phyloP scores from a whole-genome alignment of 1,139 yeast genomes.

The Wickerhamomyces sp. region DNA sequence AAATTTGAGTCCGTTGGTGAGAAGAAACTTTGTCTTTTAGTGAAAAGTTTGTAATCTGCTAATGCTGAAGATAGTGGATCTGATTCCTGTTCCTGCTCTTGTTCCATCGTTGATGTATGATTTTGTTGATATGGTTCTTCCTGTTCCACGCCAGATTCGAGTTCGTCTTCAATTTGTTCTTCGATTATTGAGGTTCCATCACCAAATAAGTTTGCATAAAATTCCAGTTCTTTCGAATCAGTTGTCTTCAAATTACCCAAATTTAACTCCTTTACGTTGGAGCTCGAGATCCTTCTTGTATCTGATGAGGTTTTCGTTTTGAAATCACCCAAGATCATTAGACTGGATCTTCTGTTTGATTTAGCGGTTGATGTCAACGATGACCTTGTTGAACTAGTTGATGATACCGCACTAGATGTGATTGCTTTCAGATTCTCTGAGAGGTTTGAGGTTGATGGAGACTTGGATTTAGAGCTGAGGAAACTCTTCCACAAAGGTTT shows the following conservation, averaged over 20 bases:
- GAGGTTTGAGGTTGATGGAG: neutral
- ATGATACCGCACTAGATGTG: too few relatives aligned
- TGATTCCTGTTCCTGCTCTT: neutral
- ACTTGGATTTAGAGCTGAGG: neutral
- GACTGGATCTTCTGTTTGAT: neutral
- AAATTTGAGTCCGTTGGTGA: conserved; percentile 1
- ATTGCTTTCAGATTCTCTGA: neutral
- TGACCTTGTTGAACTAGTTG: neutral
- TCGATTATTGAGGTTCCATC: neutral
- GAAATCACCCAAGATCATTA: neutral
- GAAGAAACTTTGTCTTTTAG: conserved; percentile 2
- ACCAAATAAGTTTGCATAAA: conserved; percentile 11
- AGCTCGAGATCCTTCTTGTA: conserved; percentile 9
- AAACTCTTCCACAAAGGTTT: too few relatives aligned
- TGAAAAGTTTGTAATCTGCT: conserved; percentile 20
- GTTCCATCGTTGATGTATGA: neutral
- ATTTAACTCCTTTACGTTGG: conserved; percentile 6
- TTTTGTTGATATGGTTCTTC: neutral
- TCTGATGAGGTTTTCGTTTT: neutral
- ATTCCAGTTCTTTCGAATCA: conserved; percentile 20
- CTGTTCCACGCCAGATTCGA: neutral
- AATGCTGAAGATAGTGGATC: conserved; percentile 14
- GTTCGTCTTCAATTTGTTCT: neutral
- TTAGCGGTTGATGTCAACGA: neutral
- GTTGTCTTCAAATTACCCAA: conserved; percentile 6